Evolutionary conservation across 352 stramenopile genomes (phyloP).

Genomic region (Phytophthora vignae): DNA sequence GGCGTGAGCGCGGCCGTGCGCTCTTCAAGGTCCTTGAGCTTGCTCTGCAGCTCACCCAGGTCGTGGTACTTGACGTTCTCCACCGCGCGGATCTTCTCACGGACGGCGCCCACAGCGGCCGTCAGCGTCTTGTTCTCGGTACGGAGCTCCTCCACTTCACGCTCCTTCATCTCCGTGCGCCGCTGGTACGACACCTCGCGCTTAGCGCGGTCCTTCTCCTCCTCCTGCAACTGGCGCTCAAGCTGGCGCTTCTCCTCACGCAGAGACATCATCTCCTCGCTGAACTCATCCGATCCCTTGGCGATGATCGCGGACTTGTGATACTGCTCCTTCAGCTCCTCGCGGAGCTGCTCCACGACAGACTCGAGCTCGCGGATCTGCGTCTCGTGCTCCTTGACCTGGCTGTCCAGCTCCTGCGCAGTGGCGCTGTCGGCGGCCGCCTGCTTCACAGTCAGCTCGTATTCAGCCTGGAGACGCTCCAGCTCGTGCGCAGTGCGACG

Average conservation of each 20-base stretch:
- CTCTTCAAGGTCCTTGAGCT: conserved; percentile 52
- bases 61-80: conserved; percentile 54
- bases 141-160: conserved; percentile 50
- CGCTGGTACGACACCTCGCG: conserved; percentile 51
- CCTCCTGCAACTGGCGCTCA: conserved; percentile 46
- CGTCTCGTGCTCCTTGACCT: conserved; percentile 47
- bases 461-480: conserved; percentile 55
- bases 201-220: conserved; percentile 49
- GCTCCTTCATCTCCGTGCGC: conserved; percentile 51
- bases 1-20: conserved; percentile 46
- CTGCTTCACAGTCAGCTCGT: conserved; percentile 52
- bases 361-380: conserved; percentile 61
- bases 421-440: conserved; percentile 40
- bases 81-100: conserved; percentile 52
- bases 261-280: conserved; percentile 54
- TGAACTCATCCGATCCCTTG: conserved; percentile 53
- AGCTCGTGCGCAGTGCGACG: conserved; percentile 45
- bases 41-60: conserved; percentile 40
- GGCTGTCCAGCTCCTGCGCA: conserved; percentile 45
- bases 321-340: conserved; percentile 62
- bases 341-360: conserved; percentile 45
- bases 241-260: conserved; percentile 50
- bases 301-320: conserved; percentile 48
- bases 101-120: conserved; percentile 45
- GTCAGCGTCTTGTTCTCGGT: conserved; percentile 52